A percentile compares a stretch with the other conserved stretches of the same genome.
Conservation (phyloP, 805 yeast genomes). For the Candida manassasensis region DNA sequence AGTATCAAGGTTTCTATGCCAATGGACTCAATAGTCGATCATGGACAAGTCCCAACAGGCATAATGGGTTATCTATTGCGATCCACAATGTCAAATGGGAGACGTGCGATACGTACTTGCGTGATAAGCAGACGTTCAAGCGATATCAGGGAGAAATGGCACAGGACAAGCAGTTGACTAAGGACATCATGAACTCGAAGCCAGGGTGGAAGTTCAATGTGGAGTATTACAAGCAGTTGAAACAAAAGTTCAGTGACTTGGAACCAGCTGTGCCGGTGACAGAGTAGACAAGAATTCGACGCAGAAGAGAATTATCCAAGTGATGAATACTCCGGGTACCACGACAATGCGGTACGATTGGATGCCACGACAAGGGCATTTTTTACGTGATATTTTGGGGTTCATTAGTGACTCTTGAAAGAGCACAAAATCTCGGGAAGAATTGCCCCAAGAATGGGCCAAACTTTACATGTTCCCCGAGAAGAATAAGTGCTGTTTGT, state of each 20-base stretch:
- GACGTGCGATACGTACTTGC: constrained; percentile 21
- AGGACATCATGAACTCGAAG: constrained; percentile 14
- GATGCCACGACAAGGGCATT: too few species aligned
- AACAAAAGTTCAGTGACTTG: constrained; percentile 16
- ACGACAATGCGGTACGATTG: too few species aligned
- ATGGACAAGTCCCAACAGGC: constrained; percentile 55
- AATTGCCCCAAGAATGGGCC: too few species aligned
- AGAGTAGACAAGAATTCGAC: too few species aligned
- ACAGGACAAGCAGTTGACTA: constrained; percentile 17
- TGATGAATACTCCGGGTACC: too few species aligned
- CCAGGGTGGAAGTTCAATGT: constrained; percentile 31
- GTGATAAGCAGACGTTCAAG: constrained; percentile 27
- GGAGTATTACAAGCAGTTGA: constrained; percentile 23
- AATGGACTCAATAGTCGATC: constrained; percentile 70
- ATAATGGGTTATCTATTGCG: constrained; percentile 75
- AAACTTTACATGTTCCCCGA: too few species aligned
- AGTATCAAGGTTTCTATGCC: constrained; percentile 61
- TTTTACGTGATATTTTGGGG: too few species aligned
- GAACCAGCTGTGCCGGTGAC: constrained; percentile 4
- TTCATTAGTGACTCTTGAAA: too few species aligned
- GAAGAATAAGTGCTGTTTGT: too few species aligned
- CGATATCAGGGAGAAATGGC: constrained; percentile 21
- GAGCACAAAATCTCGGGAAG: too few species aligned
- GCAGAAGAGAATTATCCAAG: too few species aligned
- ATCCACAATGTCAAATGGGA: constrained; percentile 55